These are phyloP conservation scores for Skeletonema grethae DNA, from an alignment of 108 stramenopile genomes.

Conservation along the genomic window DNA sequence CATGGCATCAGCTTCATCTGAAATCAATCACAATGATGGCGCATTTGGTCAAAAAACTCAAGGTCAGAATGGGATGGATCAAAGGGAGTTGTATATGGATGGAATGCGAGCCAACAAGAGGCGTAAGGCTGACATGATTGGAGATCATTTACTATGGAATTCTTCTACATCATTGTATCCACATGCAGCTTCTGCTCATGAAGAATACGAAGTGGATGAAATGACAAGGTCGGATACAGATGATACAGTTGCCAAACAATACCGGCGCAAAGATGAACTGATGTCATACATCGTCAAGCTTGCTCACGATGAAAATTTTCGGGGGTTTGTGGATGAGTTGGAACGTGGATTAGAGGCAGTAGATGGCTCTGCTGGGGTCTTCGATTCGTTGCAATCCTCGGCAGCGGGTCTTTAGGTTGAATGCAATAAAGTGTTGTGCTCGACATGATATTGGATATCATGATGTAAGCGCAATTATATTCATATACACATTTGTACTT, in stretches of 20 bases:
- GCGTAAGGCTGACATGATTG: conserved; percentile 13
- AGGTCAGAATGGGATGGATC: conserved; percentile 21
- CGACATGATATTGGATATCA: not conserved
- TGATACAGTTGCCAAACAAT: conserved; percentile 6
- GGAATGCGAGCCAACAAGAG: conserved; percentile 19
- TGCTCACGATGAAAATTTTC: conserved; percentile 40
- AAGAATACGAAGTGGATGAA: not conserved
- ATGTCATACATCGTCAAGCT: conserved; percentile 40
- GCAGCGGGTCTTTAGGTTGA: not conserved
- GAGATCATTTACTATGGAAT: conserved; percentile 6
- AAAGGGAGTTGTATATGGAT: conserved; percentile 20
- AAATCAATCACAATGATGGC: too few relatives aligned
- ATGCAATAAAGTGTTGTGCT: not conserved
- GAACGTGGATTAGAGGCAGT: conserved; percentile 32
- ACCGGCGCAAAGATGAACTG: conserved; percentile 18
- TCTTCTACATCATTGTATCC: not conserved
- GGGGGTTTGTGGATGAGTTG: conserved; percentile 43
- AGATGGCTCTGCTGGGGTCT: conserved; percentile 24
- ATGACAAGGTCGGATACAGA: not conserved
- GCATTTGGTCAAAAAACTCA: not conserved
- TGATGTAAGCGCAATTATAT: not conserved
- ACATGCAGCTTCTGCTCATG: not conserved
- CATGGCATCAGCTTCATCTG: too few relatives aligned
- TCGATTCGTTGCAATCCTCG: not conserved
- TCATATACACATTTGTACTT: too few relatives aligned